phyloP scores from a whole-genome alignment of 768 basidiomycete genomes.

The Trametes coccinea region DNA sequence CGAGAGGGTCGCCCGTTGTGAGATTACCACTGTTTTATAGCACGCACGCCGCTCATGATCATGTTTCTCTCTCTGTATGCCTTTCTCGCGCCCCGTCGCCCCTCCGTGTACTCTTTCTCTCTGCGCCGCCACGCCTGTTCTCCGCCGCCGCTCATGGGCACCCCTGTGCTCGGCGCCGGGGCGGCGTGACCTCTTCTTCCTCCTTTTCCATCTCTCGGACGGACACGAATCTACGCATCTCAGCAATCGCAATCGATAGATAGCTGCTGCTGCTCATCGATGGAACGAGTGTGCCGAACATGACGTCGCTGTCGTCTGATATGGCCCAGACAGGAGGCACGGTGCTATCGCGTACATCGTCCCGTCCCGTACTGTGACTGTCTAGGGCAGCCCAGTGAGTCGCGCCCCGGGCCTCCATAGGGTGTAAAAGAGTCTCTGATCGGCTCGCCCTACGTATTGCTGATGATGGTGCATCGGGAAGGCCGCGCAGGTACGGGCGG shows the following conservation, averaged over 20 bases:
- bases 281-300: not conserved
- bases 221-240: not conserved
- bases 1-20: slow-evolving; percentile 17
- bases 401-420: too few relatives aligned
- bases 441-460: too few relatives aligned
- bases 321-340: not conserved
- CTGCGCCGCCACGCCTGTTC: not conserved
- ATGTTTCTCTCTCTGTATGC: slow-evolving; percentile 2
- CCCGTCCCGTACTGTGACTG: too few relatives aligned
- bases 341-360: not conserved
- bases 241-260: slow-evolving; percentile 11
- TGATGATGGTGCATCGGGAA: too few relatives aligned
- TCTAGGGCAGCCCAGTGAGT: too few relatives aligned
- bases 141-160: not conserved
- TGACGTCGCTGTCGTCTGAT: not conserved
- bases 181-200: not conserved
- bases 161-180: too few relatives aligned
- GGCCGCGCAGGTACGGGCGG: too few relatives aligned
- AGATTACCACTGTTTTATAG: slow-evolving; percentile 24
- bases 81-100: not conserved
- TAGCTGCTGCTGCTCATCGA: slow-evolving; percentile 1
- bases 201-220: not conserved
- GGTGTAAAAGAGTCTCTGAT: too few relatives aligned
- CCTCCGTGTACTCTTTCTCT: slow-evolving; percentile 2
- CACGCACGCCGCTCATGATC: slow-evolving; percentile 16